phyloP scores from a whole-genome alignment of 148 eudicot genomes.

The Amaranthus cruentus region DNA sequence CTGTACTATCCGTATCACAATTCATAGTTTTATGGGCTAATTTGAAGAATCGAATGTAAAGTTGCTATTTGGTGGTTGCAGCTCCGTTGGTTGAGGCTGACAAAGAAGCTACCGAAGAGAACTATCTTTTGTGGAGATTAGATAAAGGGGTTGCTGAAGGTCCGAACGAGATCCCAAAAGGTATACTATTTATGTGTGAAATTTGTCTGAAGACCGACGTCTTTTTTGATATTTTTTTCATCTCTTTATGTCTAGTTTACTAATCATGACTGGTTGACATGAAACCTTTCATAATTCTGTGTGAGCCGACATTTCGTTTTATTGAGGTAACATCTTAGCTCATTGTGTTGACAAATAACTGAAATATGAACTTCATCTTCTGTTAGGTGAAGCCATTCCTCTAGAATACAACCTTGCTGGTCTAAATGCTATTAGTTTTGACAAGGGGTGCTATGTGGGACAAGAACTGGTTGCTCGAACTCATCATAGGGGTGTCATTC shows the following conservation, averaged over 20 bases:
- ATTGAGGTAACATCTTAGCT: not conserved
- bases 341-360: not conserved
- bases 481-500: conserved; percentile 86
- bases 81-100: conserved; percentile 94
- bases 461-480: conserved; percentile 97
- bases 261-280: not conserved
- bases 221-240: too few relatives aligned
- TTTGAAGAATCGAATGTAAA: conserved; percentile 1
- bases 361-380: not conserved
- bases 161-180: conserved; percentile 86
- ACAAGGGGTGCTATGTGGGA: conserved; percentile 95
- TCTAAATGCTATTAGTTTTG: conserved; percentile 87
- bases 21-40: not conserved
- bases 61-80: conserved; percentile 35
- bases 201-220: too few relatives aligned
- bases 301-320: not conserved
- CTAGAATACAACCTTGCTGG: conserved; percentile 92
- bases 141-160: conserved; percentile 99
- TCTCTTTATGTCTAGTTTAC: too few relatives aligned
- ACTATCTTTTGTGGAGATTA: conserved; percentile 81
- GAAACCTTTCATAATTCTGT: not conserved
- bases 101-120: conserved; percentile 68
- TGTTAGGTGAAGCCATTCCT: conserved; percentile 91
- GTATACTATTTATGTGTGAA: conserved; percentile 37
- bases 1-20: not conserved